Base-by-base conservation (phyloP, 495 filamentous ascomycete genomes). In the Penicillium waksmanii region DNA sequence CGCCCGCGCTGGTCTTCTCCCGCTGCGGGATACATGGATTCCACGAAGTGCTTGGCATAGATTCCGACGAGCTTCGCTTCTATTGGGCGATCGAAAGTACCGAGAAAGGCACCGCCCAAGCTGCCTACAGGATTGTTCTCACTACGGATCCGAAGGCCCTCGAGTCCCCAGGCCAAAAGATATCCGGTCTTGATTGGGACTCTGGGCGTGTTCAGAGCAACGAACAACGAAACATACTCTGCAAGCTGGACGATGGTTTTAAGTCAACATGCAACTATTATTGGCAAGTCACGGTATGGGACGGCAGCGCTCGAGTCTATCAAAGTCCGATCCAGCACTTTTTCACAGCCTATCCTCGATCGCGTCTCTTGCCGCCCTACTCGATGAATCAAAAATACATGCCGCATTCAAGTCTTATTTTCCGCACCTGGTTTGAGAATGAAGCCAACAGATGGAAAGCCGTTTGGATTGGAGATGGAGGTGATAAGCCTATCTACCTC, bases 361-460 rank as follows among this genome's bases (percentile, higher is more conserved):
- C 66, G 8, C 63, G 50, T 51, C 66, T 66, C 8, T 46, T 71
- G 25, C 68, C 68, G 13, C 68, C 68, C 0, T 71, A 71, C 34
- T 68, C 66, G 46, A 71, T 71, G 68, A 71, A 71, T 52, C 68
- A 71, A 38, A 68, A 66, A 10, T 71, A 71, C 53, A 71, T 71
- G 68, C 68, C 68, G 12, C 68, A 71, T 38, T 62, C 60, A 7
- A 66, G 61, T 33, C 62, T 71, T 15, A 71, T 71, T 19, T 71
- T 71, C 57, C 62, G 63, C n/a, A 65, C 68, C 10, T 71, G 68
- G 68, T 69, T 71, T 40, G 68, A 71, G 46, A 56, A 71, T 50
- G 63, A 66, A 23, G 38, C 58, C 9, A 59, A 68, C 36, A 58
- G 66, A 42, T 71, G 68, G 68, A 71, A 71, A 34, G 68, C 68